A percentile compares a stretch with the other conserved stretches of the same genome.
Evolutionary conservation across 805 yeast species (phyloP).

Genomic region (Suhomyces sp.): DNA sequence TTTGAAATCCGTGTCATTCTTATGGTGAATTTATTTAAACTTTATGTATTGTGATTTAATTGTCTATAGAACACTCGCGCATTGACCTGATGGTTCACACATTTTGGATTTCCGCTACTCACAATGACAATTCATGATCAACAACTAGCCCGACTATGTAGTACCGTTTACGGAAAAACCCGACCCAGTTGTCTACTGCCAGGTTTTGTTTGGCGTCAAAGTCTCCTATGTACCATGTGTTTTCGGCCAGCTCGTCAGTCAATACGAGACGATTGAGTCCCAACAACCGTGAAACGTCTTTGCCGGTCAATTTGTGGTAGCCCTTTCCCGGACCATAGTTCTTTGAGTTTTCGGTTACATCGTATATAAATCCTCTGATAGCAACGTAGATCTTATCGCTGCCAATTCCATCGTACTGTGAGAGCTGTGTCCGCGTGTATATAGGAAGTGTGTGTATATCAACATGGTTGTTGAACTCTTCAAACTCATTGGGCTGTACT

Average conservation of each 20-base stretch:
- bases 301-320: constrained; percentile 70
- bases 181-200: constrained; percentile 73
- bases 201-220: constrained; percentile 58
- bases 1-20: neutral
- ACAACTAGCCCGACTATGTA: constrained; percentile 36
- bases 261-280: constrained; percentile 54
- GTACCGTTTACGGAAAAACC: constrained; percentile 52
- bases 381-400: constrained; percentile 58
- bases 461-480: constrained; percentile 28
- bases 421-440: constrained; percentile 32
- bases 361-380: constrained; percentile 74
- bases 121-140: constrained; percentile 17
- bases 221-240: constrained; percentile 48
- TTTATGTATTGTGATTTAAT: neutral
- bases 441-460: constrained; percentile 30
- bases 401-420: constrained; percentile 30
- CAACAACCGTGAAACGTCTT: constrained; percentile 73
- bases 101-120: neutral
- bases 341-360: constrained; percentile 62
- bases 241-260: constrained; percentile 8
- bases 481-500: constrained; percentile 19
- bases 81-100: neutral
- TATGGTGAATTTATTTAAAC: neutral
- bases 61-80: neutral
- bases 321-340: constrained; percentile 78